Percentiles rank a stretch among this genome's conserved stretches.
phyloP scores from a whole-genome alignment of 2,329 filamentous ascomycete genomes.

The Cercospora nicotianae region DNA sequence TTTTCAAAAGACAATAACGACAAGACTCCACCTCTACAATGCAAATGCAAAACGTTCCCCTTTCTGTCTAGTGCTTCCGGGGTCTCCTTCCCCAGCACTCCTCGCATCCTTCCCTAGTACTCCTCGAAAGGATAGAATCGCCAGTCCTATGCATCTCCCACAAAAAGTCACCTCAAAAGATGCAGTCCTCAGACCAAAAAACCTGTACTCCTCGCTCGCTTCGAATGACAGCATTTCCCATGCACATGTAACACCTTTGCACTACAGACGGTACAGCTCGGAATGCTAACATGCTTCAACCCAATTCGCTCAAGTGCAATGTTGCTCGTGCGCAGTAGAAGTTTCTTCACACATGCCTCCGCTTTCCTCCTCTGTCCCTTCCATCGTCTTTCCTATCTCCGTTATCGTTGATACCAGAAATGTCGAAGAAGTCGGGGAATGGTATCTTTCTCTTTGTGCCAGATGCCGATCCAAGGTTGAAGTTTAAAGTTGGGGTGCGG shows the following conservation, averaged over 20 bases:
- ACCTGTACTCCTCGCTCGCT: constrained; percentile 6
- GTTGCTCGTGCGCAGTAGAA: not conserved
- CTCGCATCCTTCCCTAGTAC: not conserved
- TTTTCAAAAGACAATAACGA: constrained; percentile 10
- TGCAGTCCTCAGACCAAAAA: not conserved
- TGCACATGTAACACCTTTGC: not conserved
- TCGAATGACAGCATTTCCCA: not conserved
- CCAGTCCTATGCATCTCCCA: constrained; percentile 1
- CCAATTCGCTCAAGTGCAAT: not conserved
- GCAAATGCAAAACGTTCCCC: not conserved
- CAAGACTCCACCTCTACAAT: constrained; percentile 8
- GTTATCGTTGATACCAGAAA: constrained; percentile 57
- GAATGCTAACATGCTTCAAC: constrained; percentile 1
- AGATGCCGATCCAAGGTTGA: constrained; percentile 60
- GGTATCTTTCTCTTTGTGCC: constrained; percentile 73
- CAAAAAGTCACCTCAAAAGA: not conserved
- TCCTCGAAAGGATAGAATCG: constrained; percentile 6
- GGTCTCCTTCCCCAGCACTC: not conserved
- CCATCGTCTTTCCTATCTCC: constrained; percentile 31
- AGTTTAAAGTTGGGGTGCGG: constrained; percentile 39
- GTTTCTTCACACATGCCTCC: constrained; percentile 36
- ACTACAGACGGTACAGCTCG: not conserved
- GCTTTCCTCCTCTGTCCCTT: constrained; percentile 37
- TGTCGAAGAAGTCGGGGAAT: constrained; percentile 73
- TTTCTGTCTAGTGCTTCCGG: not conserved